These are phyloP conservation scores for Coniferiporia weirii DNA, from an alignment of 1,284 basidiomycete genomes.

Conservation along the genomic window DNA sequence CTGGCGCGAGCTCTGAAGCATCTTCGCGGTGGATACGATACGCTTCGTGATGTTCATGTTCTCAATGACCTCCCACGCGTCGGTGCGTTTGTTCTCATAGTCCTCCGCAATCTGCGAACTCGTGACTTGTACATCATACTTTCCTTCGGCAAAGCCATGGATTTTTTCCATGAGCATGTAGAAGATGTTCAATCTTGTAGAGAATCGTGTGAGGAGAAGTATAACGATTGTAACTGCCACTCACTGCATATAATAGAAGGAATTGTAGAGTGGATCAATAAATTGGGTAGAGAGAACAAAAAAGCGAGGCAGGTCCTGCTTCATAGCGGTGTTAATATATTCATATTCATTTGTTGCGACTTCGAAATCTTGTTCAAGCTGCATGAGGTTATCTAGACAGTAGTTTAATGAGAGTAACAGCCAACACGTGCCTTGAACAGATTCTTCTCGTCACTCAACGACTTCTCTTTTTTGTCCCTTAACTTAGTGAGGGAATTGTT, in stretches of 20 bases:
- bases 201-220: neutral
- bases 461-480: constrained; percentile 96
- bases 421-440: constrained; percentile 70
- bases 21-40: constrained; percentile 59
- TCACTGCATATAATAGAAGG: constrained; percentile 99
- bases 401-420: neutral
- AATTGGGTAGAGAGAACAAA: constrained; percentile 84
- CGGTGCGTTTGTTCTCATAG: constrained; percentile 77
- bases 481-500: constrained; percentile 96
- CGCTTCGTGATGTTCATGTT: constrained; percentile 75
- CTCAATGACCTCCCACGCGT: constrained; percentile 75
- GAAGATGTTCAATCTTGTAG: constrained; percentile 79
- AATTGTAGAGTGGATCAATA: constrained; percentile 95
- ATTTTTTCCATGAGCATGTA: constrained; percentile 93
- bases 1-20: constrained; percentile 18
- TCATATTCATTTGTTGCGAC: constrained; percentile 94
- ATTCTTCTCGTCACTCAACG: constrained; percentile 90
- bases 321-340: constrained; percentile 90
- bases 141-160: constrained; percentile 80
- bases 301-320: constrained; percentile 90
- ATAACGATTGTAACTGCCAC: constrained; percentile 30
- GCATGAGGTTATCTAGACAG: constrained; percentile 20
- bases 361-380: constrained; percentile 97
- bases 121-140: constrained; percentile 68
- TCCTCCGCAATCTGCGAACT: constrained; percentile 71